A percentile compares a stretch with the other conserved stretches of the same genome.
These are phyloP conservation scores for Phialophora macrospora DNA, from an alignment of 2,329 filamentous ascomycete species.

Conservation along the genomic window DNA sequence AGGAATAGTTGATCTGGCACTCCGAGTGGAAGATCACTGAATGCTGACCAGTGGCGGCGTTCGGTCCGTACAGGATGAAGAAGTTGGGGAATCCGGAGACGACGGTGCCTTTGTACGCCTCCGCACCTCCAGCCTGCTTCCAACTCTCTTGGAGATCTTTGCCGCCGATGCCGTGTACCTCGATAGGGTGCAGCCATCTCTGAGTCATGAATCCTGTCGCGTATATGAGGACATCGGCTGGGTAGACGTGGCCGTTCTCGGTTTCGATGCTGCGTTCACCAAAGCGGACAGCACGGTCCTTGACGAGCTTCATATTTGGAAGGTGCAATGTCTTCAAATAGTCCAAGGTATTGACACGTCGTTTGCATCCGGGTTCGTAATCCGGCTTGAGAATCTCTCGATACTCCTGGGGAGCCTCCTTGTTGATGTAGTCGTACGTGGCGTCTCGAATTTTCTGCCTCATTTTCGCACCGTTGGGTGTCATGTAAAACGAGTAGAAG, in stretches of 20 bases:
- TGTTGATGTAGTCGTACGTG: slow-evolving; percentile 49
- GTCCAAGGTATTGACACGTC: slow-evolving; percentile 8
- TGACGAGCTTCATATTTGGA: slow-evolving; percentile 14
- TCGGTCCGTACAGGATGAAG: background rate
- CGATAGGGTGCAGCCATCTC: background rate
- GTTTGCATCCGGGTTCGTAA: slow-evolving; percentile 53
- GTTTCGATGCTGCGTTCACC: background rate
- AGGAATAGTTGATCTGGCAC: slow-evolving; percentile 32
- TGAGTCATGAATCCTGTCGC: background rate
- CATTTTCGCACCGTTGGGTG: too few relatives aligned
- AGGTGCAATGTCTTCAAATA: slow-evolving; percentile 13
- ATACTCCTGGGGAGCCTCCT: slow-evolving; percentile 61
- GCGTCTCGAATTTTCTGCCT: too few relatives aligned
- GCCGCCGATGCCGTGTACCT: background rate
- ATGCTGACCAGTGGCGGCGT: background rate
- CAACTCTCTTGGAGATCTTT: background rate
- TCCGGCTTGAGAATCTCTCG: slow-evolving; percentile 65
- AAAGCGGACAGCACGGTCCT: background rate
- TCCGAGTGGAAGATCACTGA: background rate
- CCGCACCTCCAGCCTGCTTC: background rate
- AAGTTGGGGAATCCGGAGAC: background rate
- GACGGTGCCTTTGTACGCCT: background rate
- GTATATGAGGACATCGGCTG: background rate
- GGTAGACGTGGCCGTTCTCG: background rate
- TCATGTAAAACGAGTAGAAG: too few relatives aligned